Percentiles rank a stretch among this genome's conserved stretches.
These are phyloP conservation scores for Hyaloscypha variabilis DNA, from an alignment of 495 filamentous ascomycete species.

Conservation along the genomic window DNA sequence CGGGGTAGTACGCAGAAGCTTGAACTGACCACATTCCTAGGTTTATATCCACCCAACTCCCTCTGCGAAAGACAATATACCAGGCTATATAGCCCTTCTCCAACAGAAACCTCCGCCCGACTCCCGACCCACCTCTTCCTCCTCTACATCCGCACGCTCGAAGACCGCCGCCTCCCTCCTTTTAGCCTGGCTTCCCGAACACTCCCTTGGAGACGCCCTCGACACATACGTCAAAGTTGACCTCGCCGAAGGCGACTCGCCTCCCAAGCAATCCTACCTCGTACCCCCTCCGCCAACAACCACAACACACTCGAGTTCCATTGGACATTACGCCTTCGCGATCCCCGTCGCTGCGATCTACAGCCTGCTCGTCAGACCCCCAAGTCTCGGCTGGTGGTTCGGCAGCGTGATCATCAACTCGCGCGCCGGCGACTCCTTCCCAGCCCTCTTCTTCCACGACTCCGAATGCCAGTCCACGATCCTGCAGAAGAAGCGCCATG, in stretches of 20 bases:
- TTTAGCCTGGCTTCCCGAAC: slow-evolving; percentile 94
- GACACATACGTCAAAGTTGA: slow-evolving; percentile 95
- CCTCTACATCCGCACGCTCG: slow-evolving; percentile 43
- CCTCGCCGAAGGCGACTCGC: slow-evolving; percentile 74
- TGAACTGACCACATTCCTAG: slow-evolving; percentile 44
- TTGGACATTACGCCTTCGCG: slow-evolving; percentile 90
- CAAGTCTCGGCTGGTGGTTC: slow-evolving; percentile 97
- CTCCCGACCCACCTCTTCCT: slow-evolving; percentile 52
- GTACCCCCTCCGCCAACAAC: slow-evolving; percentile 88
- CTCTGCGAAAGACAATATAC: slow-evolving; percentile 91
- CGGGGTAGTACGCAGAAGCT: slow-evolving; percentile 17
- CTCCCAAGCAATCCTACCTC: slow-evolving; percentile 84
- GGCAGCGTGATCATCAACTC: slow-evolving; percentile 93
- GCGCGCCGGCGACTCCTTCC: slow-evolving; percentile 85
- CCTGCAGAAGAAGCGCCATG: slow-evolving; percentile 83
- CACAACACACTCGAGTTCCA: slow-evolving; percentile 67
- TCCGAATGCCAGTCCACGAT: slow-evolving; percentile 96
- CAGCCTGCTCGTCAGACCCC: slow-evolving; percentile 85
- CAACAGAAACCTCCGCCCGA: slow-evolving; percentile 74
- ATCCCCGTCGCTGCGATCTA: slow-evolving; percentile 90
- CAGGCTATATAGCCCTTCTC: slow-evolving; percentile 92
- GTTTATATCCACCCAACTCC: slow-evolving; percentile 98
- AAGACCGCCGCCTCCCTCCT: slow-evolving; percentile 62
- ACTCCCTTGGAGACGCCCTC: slow-evolving; percentile 81
- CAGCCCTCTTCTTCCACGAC: slow-evolving; percentile 96